These are phyloP conservation scores for Botrytis pseudocinerea DNA, from an alignment of 2,329 filamentous ascomycete genomes.

Conservation along the genomic window DNA sequence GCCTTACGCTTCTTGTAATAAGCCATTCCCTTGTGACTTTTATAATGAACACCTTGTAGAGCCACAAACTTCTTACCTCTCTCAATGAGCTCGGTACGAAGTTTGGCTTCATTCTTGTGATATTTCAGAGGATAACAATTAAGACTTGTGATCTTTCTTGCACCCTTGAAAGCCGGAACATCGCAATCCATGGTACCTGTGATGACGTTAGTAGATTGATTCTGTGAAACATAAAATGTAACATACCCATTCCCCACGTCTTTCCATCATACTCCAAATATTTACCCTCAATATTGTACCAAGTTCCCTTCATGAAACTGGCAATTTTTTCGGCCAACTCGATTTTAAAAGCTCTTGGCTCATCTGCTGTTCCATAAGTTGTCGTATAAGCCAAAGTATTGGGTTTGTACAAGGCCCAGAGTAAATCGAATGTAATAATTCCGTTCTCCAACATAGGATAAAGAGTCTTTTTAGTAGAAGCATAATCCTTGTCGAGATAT, in stretches of 20 bases:
- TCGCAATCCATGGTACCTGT: constrained; percentile 60
- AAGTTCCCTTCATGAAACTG: constrained; percentile 70
- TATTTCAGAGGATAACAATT: constrained; percentile 76
- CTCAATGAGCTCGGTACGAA: constrained; percentile 69
- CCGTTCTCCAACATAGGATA: constrained; percentile 79
- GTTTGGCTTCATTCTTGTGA: constrained; percentile 67
- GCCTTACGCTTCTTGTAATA: constrained; percentile 80
- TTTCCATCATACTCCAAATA: constrained; percentile 92
- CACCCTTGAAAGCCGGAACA: constrained; percentile 74
- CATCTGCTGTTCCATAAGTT: constrained; percentile 74
- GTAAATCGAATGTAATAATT: constrained; percentile 82
- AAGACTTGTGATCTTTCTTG: constrained; percentile 78
- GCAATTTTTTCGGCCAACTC: constrained; percentile 71
- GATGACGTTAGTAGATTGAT: constrained; percentile 22
- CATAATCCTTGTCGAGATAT: constrained; percentile 81
- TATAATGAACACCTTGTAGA: constrained; percentile 81
- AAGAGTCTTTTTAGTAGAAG: constrained; percentile 73
- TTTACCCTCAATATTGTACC: constrained; percentile 72
- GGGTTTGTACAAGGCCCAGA: constrained; percentile 89
- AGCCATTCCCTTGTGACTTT: constrained; percentile 78
- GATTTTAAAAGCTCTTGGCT: constrained; percentile 80
- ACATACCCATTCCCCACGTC: constrained; percentile 69
- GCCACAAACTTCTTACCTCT: constrained; percentile 82
- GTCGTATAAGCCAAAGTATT: constrained; percentile 76
- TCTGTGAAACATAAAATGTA: background rate